Evolutionary conservation across 352 stramenopile genomes (phyloP), one percentile per base, ranked within the genome.

Genomic region (Aphanomyces astaci): DNA sequence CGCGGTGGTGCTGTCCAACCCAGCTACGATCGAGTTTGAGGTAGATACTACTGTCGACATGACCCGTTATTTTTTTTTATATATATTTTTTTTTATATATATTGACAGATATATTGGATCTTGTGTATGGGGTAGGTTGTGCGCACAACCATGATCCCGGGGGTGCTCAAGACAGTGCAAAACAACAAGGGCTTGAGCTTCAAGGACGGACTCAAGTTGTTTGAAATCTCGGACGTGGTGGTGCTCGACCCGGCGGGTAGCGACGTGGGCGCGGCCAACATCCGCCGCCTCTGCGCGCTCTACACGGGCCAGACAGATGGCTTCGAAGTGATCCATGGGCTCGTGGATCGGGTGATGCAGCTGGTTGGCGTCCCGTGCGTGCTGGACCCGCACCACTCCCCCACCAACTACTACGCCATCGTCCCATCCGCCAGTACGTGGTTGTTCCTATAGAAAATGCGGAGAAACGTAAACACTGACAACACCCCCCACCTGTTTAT

Each of bases 221-320:
- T 99, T 78, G 97, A 99, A 80, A 88, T 99, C 63, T 98, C 90
- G 72, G 98, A 99, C 76, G 97, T 99, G 1, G 96, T 99, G n/a
- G 56, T 99, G 22, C 82, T 96, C 19, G 96, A 99, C 78, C 71
- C 87, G 56, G 77, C 88, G 45, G n/a, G n/a, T n/a, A 87, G 90
- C 28, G 90, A 96, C 70, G 94, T 98, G 7, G 97, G 97, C 55
- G 96, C 97, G 22, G 90, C 90, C 65, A 99, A 99, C 80, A 82
- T 94, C 64, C 85, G 98, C 56, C 85, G 94, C 46, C 86, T 99
- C 27, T 98, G 93, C 54, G 97, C 96, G 31, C 89, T 97, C 22
- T 99, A 99, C 81, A 97, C 96, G 57, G 96, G 97, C 66, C 90
- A 90, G 24, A 99, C 94, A 15, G 95, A 98, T 45, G 97, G 97